Evolutionary conservation across 2,329 filamentous ascomycete species (phyloP).

Genomic region (Claviceps africana): DNA sequence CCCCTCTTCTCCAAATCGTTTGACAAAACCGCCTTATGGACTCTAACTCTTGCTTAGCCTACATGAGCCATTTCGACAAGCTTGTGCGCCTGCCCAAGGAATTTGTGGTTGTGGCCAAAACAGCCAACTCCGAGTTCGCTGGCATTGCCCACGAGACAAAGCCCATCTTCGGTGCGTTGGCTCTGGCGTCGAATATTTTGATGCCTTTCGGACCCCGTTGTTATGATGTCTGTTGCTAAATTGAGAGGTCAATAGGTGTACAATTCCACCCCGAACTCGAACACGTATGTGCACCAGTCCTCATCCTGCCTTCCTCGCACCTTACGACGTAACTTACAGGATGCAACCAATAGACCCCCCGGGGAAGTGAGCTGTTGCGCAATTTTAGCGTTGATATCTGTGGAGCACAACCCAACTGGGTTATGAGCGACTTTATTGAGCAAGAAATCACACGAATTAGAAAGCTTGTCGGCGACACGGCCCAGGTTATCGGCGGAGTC

Average conservation of each 20-base stretch:
- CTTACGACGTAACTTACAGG: background rate
- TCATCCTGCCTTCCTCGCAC: background rate
- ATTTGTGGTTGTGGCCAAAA: constrained; percentile 62
- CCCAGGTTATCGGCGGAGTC: constrained; percentile 55
- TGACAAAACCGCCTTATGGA: background rate
- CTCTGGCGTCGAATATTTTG: background rate
- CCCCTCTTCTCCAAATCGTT: background rate
- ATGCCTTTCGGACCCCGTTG: background rate
- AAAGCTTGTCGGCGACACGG: constrained; percentile 64
- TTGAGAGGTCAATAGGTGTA: constrained; percentile 31
- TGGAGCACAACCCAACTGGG: constrained; percentile 62
- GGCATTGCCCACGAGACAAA: constrained; percentile 59
- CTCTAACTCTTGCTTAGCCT: constrained; percentile 28
- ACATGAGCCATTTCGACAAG: constrained; percentile 88
- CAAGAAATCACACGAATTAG: constrained; percentile 72
- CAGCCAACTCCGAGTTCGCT: constrained; percentile 63
- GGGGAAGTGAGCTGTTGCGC: constrained; percentile 54
- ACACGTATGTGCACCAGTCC: constrained; percentile 9
- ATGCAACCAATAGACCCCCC: constrained; percentile 20
- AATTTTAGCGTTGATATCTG: constrained; percentile 85
- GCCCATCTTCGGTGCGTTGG: constrained; percentile 38
- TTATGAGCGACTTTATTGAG: constrained; percentile 70
- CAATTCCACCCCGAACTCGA: constrained; percentile 81
- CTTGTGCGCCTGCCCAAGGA: constrained; percentile 56
- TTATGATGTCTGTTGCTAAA: constrained; percentile 3